Evolutionary conservation across 192 early-diverging fungal species (phyloP), one percentile per base, ranked within the genome.

Genomic region (Chytriomyces sp.): DNA sequence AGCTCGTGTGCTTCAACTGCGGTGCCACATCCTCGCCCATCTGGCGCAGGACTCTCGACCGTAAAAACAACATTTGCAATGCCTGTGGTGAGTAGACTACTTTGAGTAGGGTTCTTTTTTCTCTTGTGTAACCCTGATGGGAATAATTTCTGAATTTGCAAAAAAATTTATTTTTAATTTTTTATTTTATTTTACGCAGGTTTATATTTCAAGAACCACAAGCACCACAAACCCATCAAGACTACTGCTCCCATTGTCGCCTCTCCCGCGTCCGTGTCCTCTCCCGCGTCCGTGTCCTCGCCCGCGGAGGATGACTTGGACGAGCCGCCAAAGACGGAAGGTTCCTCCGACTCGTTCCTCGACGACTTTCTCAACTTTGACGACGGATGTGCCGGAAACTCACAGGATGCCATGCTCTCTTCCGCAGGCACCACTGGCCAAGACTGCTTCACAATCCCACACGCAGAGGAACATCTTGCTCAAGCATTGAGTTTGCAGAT

Each of bases 11-110:
- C 61, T 90, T 82, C 83, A 93, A 93, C 62, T 92, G 91, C 80
- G 86, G 87, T 69, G 90, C 90, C 9, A 92, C 89, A 35, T 86
- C 89, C 76, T 92, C 91, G 1, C 91, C 91, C 1, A 82, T 95
- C 16, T 95, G 94, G 94, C 84, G 93, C 64, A 84, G 93, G 20
- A 93, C 93, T 2, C 84, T 89, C 3, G 94, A 86, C 77, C 87
- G 90, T 43, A 84, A 84, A 70, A 91, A 95, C 79, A 91, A 87
- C n/a, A 77, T 95, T n/a, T 95, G 94, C 80, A 95, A 95, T 78
- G 93, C 94, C 28, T 95, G 94, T 79, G 96, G 96, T 11, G 44
- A 65, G 64, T 64, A n/a, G 48, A 1, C 0, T 57, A 4, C 20
- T 2, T 3, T 0, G 3, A 35, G 35, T 57, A 20, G 53, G 13